Evolutionary conservation across 2,329 filamentous ascomycete species (phyloP), one percentile per base, ranked within the genome.

Genomic region (Cadophora sp.): DNA sequence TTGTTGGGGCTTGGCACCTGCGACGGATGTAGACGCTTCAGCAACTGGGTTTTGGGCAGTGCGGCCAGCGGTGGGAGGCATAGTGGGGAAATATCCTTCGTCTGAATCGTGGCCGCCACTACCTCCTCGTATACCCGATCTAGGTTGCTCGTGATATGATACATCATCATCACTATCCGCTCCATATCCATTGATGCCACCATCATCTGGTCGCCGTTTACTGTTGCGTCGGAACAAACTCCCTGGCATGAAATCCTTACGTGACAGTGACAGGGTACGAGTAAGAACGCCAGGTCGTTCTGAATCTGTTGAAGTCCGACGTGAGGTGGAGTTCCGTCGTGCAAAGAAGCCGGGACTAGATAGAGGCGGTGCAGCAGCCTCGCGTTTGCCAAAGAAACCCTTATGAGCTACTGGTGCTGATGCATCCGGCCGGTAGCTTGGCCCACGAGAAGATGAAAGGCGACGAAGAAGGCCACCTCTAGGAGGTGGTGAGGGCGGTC

Each of bases 261-360:
- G 83, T 7, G 85, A 87, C 6, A 90, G 80, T 2, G 89, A 92
- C 64, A 91, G 78, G 0, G 87, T 89, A 33, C 89, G 83, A 59
- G 83, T 83, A 18, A 89, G 78, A 59, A 80, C 76, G 30, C 72
- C 69, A 11, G 78, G 76, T 14, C 80, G 79, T 20, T 79, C 76
- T 0, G 78, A 78, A 16, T 81, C 79, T 0, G 75, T 77, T 0
- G 79, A 80, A 22, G 73, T 76, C 24, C 80, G 80, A 33, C 79
- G 71, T 18, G 72, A 72, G n/a, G 59, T 62, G 14, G 82, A 83
- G 45, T 85, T 76, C 16, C 81, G 82, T n/a, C 84, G 80, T 68
- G 84, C 78, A 47, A 77, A 75, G 58, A 77, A 76, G 8, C 72
- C 68, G 24, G 65, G 56, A 45, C 60, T 69, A 1, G 70, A 72